Percentiles rank a stretch among this genome's conserved stretches.
These are phyloP conservation scores for Scleromitrula shiraiana DNA, from an alignment of 2,329 filamentous ascomycete genomes.

Conservation along the genomic window DNA sequence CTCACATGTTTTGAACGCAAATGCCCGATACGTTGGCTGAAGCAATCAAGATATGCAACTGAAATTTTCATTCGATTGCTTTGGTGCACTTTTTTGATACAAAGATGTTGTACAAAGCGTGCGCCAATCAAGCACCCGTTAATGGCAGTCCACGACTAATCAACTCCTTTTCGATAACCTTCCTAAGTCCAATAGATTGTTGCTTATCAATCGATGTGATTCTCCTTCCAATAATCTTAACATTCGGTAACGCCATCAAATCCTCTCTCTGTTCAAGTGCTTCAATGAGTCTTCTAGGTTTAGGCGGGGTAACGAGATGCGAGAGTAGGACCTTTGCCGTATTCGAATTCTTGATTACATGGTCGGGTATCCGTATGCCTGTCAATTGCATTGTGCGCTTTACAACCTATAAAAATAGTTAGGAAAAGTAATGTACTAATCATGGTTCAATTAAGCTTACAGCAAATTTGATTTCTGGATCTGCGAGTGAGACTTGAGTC, in stretches of 20 bases:
- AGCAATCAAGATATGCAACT: no score
- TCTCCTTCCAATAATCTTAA: slow-evolving; percentile 56
- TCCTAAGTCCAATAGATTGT: slow-evolving; percentile 65
- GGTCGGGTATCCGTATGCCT: slow-evolving; percentile 68
- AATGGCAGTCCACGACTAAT: slow-evolving; percentile 31
- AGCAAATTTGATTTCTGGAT: slow-evolving; percentile 60
- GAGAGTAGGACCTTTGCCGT: slow-evolving; percentile 48
- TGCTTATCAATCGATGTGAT: slow-evolving; percentile 67
- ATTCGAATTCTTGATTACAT: slow-evolving; percentile 48
- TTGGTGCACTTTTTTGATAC: neutral
- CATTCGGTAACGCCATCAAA: slow-evolving; percentile 55
- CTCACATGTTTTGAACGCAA: no score
- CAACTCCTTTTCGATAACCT: slow-evolving; percentile 68
- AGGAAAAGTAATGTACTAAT: neutral
- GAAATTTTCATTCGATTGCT: no score
- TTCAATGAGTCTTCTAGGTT: slow-evolving; percentile 55
- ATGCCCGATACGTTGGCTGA: no score
- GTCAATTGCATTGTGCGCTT: slow-evolving; percentile 78
- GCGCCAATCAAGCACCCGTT: neutral
- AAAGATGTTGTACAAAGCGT: neutral
- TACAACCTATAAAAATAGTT: slow-evolving; percentile 49
- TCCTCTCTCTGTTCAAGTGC: slow-evolving; percentile 40
- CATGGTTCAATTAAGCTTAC: slow-evolving; percentile 41
- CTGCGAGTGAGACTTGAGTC: slow-evolving; percentile 48
- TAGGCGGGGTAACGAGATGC: slow-evolving; percentile 45